Percentiles rank a stretch among this genome's conserved stretches.
phyloP scores from a whole-genome alignment of 805 yeast genomes.

The Blastobotrys mokoenaii region DNA sequence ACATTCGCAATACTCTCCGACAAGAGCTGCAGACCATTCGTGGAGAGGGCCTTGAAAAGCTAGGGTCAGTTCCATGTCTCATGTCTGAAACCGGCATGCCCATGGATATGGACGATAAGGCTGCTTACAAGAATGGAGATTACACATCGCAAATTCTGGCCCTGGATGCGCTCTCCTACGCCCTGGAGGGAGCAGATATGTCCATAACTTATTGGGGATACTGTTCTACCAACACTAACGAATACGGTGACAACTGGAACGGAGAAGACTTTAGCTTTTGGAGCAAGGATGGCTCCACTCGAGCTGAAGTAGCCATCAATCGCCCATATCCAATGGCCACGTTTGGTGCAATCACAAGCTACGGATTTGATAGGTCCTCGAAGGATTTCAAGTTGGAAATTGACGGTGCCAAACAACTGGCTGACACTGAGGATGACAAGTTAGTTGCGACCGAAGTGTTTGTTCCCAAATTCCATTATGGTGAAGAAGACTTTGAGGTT shows the following conservation, averaged over 20 bases:
- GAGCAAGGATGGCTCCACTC: slow-evolving; percentile 19
- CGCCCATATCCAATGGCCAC: slow-evolving; percentile 69
- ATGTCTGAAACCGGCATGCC: slow-evolving; percentile 98
- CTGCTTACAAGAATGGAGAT: slow-evolving; percentile 57
- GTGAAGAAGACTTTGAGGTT: slow-evolving; percentile 38
- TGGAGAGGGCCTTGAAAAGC: slow-evolving; percentile 48
- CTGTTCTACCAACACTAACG: slow-evolving; percentile 60
- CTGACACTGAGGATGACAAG: slow-evolving; percentile 21
- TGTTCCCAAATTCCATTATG: slow-evolving; percentile 69
- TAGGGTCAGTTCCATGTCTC: slow-evolving; percentile 69
- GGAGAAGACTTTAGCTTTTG: slow-evolving; percentile 88
- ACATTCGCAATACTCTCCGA: slow-evolving; percentile 60
- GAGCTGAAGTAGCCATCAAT: slow-evolving; percentile 60
- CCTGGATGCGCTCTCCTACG: slow-evolving; percentile 71
- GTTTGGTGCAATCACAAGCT: slow-evolving; percentile 46
- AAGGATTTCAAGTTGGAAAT: slow-evolving; percentile 44
- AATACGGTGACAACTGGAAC: slow-evolving; percentile 90
- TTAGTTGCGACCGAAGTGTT: slow-evolving; percentile 49
- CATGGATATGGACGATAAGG: slow-evolving; percentile 81
- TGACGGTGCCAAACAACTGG: slow-evolving; percentile 14
- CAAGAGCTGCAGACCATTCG: slow-evolving; percentile 62
- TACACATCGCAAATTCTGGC: slow-evolving; percentile 73
- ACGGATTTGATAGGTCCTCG: slow-evolving; percentile 50
- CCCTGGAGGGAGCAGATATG: slow-evolving; percentile 64
- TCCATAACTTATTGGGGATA: slow-evolving; percentile 86